A percentile compares a stretch with the other conserved stretches of the same genome.
Evolutionary conservation across 768 basidiomycete genomes (phyloP).

Genomic region (Russula sp.): DNA sequence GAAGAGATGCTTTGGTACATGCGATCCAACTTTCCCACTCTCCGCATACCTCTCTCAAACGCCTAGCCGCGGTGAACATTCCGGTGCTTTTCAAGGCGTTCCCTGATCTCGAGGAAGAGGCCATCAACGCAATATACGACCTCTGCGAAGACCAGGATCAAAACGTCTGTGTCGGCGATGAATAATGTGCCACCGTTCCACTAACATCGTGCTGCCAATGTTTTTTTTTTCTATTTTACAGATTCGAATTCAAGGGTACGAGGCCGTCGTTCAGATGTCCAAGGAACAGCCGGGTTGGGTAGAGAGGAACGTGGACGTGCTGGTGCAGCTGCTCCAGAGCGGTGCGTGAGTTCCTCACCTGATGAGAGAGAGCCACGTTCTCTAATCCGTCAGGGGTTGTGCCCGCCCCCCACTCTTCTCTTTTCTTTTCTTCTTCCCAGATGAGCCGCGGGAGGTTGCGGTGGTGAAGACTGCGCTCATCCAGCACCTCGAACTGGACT

Average conservation of each 20-base stretch:
- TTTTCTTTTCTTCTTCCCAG: constrained; percentile 28
- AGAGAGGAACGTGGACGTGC: constrained; percentile 65
- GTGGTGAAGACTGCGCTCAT: constrained; percentile 54
- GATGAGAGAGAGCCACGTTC: not conserved
- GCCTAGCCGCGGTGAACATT: constrained; percentile 51
- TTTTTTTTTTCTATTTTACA: constrained; percentile 23
- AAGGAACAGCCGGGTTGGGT: constrained; percentile 48
- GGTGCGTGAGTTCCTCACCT: constrained; percentile 36
- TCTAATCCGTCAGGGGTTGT: not conserved
- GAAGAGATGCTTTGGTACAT: constrained; percentile 42
- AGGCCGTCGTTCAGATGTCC: constrained; percentile 48
- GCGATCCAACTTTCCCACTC: constrained; percentile 51
- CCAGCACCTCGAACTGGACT: constrained; percentile 58
- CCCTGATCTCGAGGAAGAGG: constrained; percentile 66
- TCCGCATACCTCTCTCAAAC: constrained; percentile 40
- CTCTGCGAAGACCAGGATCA: constrained; percentile 65
- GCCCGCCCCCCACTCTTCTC: not conserved
- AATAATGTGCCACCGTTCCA: not conserved
- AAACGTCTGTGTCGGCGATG: not conserved
- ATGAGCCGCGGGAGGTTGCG: constrained; percentile 57
- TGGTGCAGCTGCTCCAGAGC: constrained; percentile 68
- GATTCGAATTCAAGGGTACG: too few species aligned
- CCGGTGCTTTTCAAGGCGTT: constrained; percentile 57
- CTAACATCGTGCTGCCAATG: not conserved
- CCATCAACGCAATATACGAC: constrained; percentile 73